A percentile compares a stretch with the other conserved stretches of the same genome.
These are phyloP conservation scores for Echeveria elegans DNA, from an alignment of 164 flowering plant genomes.

Conservation along the genomic window DNA sequence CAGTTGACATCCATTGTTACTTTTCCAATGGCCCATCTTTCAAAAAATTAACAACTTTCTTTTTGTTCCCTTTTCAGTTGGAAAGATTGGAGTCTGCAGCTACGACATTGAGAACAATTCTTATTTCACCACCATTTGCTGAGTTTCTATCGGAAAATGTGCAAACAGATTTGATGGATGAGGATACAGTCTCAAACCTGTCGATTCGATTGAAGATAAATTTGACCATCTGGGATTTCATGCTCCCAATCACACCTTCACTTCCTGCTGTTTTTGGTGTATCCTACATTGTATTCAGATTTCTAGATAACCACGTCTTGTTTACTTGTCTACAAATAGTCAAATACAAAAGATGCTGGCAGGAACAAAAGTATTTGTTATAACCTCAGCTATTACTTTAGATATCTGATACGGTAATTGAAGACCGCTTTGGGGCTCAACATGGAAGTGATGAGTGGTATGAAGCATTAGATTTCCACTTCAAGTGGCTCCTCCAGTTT, in stretches of 20 bases:
- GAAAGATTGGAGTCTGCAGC: conserved; percentile 60
- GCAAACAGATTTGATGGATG: conserved; percentile 79
- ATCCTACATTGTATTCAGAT: conserved; percentile 38
- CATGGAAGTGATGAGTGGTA: conserved; percentile 91
- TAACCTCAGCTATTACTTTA: conserved; percentile 25
- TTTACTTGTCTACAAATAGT: background rate
- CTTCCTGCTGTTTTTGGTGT: conserved; percentile 98
- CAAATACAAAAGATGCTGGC: background rate
- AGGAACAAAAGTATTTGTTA: background rate
- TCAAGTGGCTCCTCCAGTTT: conserved; percentile 93
- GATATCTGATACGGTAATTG: conserved; percentile 97
- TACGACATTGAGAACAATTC: conserved; percentile 53
- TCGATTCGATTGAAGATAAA: conserved; percentile 63
- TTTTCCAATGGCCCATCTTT: background rate
- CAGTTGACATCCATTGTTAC: conserved; percentile 8
- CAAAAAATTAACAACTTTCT: conserved; percentile 10
- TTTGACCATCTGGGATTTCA: conserved; percentile 89
- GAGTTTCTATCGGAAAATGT: conserved; percentile 59
- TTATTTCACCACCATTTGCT: conserved; percentile 56
- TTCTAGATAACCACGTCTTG: background rate
- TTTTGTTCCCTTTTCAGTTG: conserved; percentile 38
- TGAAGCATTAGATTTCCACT: conserved; percentile 70
- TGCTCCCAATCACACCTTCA: conserved; percentile 81
- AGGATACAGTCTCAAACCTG: conserved; percentile 59
- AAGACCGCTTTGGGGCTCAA: conserved; percentile 85